Base-by-base conservation (phyloP, 2,329 filamentous ascomycete species). In the Salinomyces thailandicus region DNA sequence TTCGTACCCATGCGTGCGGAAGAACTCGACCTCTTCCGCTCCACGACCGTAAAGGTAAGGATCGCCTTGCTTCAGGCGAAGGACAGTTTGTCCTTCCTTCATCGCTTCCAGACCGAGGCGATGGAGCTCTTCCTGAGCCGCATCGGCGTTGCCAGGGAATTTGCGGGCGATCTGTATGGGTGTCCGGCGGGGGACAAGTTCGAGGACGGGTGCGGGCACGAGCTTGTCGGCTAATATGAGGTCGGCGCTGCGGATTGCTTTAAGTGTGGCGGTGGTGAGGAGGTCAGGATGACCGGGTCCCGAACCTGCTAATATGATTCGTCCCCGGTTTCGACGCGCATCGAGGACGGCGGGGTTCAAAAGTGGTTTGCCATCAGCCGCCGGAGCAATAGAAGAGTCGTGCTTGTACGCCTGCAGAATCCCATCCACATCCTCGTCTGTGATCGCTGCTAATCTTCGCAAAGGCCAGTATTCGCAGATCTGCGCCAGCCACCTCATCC, bases 401-500 rank as follows among this genome's bases (percentile, higher is more conserved):
- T 61, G 58, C 27, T 69, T 64, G 52, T 93, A 94, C 2, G 82
- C 77, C 44, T 73, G 66, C n/a, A 98, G 69, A 0, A 96, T 75
- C 9, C 64, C 60, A 12, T 84, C 76, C 5, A 95, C 77, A 48
- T 96, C 87, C 6, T 72, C 71, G 51, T 94, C 85, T 3, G 74
- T 80, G 45, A 96, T 80, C 27, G 72, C 70, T 5, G 86, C 85
- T 1, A 98, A 72, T 13, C 83, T 76, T 45, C 78, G 79, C 17
- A 98, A 69, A 1, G 91, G 87, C 91, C 91, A 98, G 63, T 98
- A 98, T 66, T 98, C 91, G 69, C 91, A 98, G 35, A 98, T 85
- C 58, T 98, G 91, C 14, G 82, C 77, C 1, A 98, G 69, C 91
- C 91, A 98, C 39, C 91, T 75, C 69, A 93, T 87, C 35, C 91